Base-by-base conservation (phyloP, 495 filamentous ascomycete genomes). In the Neurospora sp. region DNA sequence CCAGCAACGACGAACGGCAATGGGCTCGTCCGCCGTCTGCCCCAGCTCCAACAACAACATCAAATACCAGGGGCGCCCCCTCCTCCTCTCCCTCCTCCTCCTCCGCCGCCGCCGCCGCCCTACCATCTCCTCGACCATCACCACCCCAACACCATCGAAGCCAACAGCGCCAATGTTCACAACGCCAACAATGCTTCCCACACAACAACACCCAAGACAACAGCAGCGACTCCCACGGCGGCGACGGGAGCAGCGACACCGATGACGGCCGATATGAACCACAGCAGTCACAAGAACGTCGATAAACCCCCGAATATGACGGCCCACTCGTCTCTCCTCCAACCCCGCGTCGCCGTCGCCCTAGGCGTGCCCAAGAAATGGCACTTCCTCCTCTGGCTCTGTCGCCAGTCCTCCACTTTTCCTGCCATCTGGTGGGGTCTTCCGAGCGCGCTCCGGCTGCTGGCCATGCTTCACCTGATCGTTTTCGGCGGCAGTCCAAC, bases 311-410 rank as follows among this genome's bases (percentile, higher is more conserved):
- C 90, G 89, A 94, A 89, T 18, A 71, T 74, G n/a, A 75, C 75
- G 18, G 69, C 70, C 59, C 75, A 71, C 9, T 96, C 94, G 84
- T 94, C 84, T 10, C 76, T 85, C 69, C 76, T 87, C n/a, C 84
- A 85, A 71, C 85, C 85, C 68, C 85, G 85, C 70, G 82, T 87
- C 20, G 84, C 85, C 76, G 85, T 87, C 72, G 79, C 82, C 22
- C 79, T 87, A 61, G 84, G 84, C 69, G 76, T 87, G 16, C 82
- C 84, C n/a, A 78, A 79, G 69, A 76, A 71, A 48, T 87, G 85
- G 85, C 81, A 87, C 71, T 78, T 80, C 44, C 77, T 80, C 37
- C 82, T 87, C 59, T 86, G 84, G 70, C 76, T 79, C 69, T 83
- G 83, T 71, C 83, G 85, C 40, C 79, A 85, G 41, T 75, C 79